Evolutionary conservation across 2,329 filamentous ascomycete genomes (phyloP).

Genomic region (Thermothelomyces thermophilus): DNA sequence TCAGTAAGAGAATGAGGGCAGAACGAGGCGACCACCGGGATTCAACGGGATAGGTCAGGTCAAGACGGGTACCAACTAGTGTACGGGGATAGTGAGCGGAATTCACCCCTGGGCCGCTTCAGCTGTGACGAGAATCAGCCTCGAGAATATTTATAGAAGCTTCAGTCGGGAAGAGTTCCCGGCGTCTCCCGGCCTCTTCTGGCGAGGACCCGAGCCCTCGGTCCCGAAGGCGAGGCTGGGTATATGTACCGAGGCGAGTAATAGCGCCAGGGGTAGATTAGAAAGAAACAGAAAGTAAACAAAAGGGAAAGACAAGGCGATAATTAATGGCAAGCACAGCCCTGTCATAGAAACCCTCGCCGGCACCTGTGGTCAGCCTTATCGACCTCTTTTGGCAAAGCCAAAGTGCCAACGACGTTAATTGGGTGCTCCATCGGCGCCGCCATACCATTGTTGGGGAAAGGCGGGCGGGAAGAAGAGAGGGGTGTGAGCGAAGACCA

Average conservation of each 20-base stretch:
- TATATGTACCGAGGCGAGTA: background rate
- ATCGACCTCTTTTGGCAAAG: conserved; percentile 1
- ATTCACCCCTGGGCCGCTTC: conserved; percentile 5
- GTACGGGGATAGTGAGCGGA: no score
- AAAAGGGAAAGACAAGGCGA: no score
- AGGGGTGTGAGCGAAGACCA: no score
- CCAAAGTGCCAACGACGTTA: no score
- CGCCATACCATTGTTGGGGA: no score
- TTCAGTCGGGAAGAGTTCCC: conserved; percentile 1
- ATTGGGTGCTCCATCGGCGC: no score
- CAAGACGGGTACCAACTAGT: background rate
- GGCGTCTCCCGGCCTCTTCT: background rate
- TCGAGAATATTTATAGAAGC: conserved; percentile 14
- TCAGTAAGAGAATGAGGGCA: background rate
- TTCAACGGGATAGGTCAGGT: background rate
- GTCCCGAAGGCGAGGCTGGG: conserved; percentile 12
- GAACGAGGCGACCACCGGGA: background rate
- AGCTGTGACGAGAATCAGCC: conserved; percentile 3
- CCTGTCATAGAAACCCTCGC: conserved; percentile 9
- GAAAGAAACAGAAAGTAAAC: no score
- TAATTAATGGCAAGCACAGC: conserved; percentile 1
- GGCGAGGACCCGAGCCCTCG: conserved; percentile 13
- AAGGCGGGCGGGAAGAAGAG: no score
- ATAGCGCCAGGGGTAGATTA: background rate
- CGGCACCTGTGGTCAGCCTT: background rate